Evolutionary conservation across 768 basidiomycete species (phyloP).

Genomic region (Hydnum rufescens): DNA sequence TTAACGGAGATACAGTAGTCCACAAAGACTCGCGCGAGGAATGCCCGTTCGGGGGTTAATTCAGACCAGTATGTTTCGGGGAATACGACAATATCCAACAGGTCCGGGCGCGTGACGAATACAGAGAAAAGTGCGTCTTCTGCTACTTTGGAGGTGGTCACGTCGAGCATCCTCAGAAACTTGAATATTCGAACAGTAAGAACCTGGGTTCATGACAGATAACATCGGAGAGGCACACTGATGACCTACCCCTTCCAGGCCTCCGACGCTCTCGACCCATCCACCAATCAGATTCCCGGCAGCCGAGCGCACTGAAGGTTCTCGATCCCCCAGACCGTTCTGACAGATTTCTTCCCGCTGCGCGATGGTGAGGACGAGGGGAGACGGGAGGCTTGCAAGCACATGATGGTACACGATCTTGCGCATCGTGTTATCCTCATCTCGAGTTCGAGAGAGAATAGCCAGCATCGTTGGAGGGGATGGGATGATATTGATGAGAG

Average conservation of each 20-base stretch:
- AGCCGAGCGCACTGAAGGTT: constrained; percentile 47
- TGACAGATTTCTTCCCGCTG: constrained; percentile 63
- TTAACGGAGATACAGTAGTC: constrained; percentile 44
- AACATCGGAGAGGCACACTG: background rate
- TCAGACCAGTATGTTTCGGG: constrained; percentile 49
- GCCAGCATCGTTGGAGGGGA: constrained; percentile 34
- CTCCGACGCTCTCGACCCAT: constrained; percentile 47
- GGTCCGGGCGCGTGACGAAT: constrained; percentile 42
- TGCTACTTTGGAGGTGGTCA: constrained; percentile 31
- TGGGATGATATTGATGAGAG: constrained; percentile 49
- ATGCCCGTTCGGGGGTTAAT: constrained; percentile 54
- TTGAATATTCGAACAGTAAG: constrained; percentile 23
- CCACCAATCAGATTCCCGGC: constrained; percentile 47
- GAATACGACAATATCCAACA: constrained; percentile 51
- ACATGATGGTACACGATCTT: constrained; percentile 48
- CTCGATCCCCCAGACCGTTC: constrained; percentile 75
- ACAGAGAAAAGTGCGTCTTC: constrained; percentile 57
- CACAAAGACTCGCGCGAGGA: constrained; percentile 67
- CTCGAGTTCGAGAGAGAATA: constrained; percentile 59
- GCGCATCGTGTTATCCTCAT: constrained; percentile 56
- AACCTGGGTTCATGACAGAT: background rate
- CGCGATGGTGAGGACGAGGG: constrained; percentile 39
- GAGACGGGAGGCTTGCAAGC: constrained; percentile 44
- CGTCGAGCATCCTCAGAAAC: constrained; percentile 39
- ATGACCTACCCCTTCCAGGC: constrained; percentile 18